These are phyloP conservation scores for Quercus parvula DNA, from an alignment of 306 rosid genomes.

Conservation along the genomic window DNA sequence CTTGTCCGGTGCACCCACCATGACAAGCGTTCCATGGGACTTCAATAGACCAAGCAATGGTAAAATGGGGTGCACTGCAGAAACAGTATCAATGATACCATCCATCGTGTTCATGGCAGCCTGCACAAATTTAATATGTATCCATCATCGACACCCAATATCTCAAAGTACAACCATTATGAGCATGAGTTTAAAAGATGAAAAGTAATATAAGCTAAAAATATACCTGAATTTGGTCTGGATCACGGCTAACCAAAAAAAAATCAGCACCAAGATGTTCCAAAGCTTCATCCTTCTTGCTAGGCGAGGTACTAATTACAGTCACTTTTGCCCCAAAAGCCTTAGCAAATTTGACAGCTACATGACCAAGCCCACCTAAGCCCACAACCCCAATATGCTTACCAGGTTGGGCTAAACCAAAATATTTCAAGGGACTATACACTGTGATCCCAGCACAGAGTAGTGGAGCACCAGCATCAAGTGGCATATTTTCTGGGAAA, in stretches of 20 bases:
- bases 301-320: conserved; percentile 32
- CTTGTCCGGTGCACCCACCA: conserved; percentile 37
- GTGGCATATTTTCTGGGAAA: conserved; percentile 40
- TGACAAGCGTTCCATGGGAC: conserved; percentile 28
- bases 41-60: conserved; percentile 24
- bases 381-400: conserved; percentile 51
- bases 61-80: conserved; percentile 17
- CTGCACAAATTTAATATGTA: neutral
- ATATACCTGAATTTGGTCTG: conserved; percentile 36
- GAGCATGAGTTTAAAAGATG: too few species aligned
- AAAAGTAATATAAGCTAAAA: neutral
- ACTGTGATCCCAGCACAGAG: conserved; percentile 60
- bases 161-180: too few species aligned
- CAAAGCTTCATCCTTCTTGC: conserved; percentile 45
- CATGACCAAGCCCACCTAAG: conserved; percentile 53
- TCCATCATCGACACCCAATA: too few species aligned
- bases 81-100: conserved; percentile 43
- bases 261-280: conserved; percentile 43
- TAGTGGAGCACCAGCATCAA: conserved; percentile 50
- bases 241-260: conserved; percentile 41
- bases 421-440: conserved; percentile 46
- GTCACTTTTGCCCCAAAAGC: too few species aligned
- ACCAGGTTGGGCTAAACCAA: conserved; percentile 41
- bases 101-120: conserved; percentile 31
- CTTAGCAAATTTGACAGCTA: conserved; percentile 42